phyloP scores from a whole-genome alignment of 306 rosid species.

The Oxytropis ochrocephala region DNA sequence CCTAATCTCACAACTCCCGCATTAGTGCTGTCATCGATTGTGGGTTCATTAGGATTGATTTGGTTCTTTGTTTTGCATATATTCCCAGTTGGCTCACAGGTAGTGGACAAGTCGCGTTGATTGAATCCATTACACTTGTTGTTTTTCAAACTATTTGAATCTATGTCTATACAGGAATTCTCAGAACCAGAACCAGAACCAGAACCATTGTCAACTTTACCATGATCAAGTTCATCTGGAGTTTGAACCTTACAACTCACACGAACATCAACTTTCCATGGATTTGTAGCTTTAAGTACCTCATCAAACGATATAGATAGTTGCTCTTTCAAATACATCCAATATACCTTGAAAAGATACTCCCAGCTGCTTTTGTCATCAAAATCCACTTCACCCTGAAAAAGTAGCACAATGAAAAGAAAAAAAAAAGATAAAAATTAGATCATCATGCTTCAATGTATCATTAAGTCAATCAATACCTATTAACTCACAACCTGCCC shows the following conservation, averaged over 20 bases:
- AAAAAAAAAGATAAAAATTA: constrained; percentile 2
- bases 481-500: not conserved
- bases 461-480: not conserved
- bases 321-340: constrained; percentile 66
- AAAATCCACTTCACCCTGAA: constrained; percentile 68
- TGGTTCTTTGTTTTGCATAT: constrained; percentile 18
- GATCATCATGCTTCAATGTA: not conserved
- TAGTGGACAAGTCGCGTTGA: constrained; percentile 13
- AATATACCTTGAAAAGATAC: constrained; percentile 97
- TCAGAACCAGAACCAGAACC: constrained; percentile 31
- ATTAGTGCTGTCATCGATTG: constrained; percentile 24
- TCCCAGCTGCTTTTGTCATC: constrained; percentile 98
- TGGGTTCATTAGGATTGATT: constrained; percentile 23
- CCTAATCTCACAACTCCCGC: constrained; percentile 27
- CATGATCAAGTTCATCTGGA: constrained; percentile 25
- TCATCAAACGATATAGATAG: constrained; percentile 72
- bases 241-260: constrained; percentile 34
- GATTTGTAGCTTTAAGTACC: constrained; percentile 60
- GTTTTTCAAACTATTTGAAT: constrained; percentile 28
- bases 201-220: constrained; percentile 34
- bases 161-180: constrained; percentile 41
- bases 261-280: constrained; percentile 47
- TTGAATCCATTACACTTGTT: constrained; percentile 29
- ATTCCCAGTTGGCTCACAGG: constrained; percentile 27
- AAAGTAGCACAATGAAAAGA: constrained; percentile 5